These are phyloP conservation scores for Clonostachys rhizophaga DNA, from an alignment of 2,329 filamentous ascomycete genomes.

Conservation along the genomic window DNA sequence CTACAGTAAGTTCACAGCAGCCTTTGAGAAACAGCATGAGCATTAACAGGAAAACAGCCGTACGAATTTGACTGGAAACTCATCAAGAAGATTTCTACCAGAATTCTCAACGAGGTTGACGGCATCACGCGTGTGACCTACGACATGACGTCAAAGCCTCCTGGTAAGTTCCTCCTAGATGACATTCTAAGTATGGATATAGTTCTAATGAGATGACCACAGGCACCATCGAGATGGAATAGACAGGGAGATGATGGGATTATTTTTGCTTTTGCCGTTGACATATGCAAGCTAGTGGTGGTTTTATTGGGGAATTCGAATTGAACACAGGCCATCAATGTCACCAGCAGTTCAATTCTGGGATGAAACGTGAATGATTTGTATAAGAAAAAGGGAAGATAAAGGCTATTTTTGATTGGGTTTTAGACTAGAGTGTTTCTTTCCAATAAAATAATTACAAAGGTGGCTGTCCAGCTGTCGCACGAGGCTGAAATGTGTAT, in stretches of 20 bases:
- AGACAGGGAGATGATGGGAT: slow-evolving; percentile 9
- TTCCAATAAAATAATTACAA: too few species aligned
- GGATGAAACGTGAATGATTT: too few species aligned
- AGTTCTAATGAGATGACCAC: slow-evolving; percentile 51
- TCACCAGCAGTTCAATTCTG: too few species aligned
- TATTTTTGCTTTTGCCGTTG: too few species aligned
- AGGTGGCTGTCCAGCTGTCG: too few species aligned
- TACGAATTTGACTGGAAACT: slow-evolving; percentile 41
- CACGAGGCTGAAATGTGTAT: too few species aligned
- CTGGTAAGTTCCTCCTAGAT: slow-evolving; percentile 29
- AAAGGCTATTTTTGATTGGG: too few species aligned
- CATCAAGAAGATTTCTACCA: slow-evolving; percentile 60
- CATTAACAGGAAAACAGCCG: slow-evolving; percentile 61
- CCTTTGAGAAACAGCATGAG: slow-evolving; percentile 60
- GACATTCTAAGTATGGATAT: not conserved
- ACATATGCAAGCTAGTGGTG: too few species aligned
- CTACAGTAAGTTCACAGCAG: slow-evolving; percentile 31
- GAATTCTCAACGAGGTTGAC: slow-evolving; percentile 42
- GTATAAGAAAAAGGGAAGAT: too few species aligned
- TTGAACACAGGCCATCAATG: too few species aligned
- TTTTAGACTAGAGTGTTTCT: too few species aligned
- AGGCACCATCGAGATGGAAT: slow-evolving; percentile 73
- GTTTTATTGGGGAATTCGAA: too few species aligned
- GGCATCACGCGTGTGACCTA: slow-evolving; percentile 70
- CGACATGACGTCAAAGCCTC: slow-evolving; percentile 36